phyloP scores from a whole-genome alignment of 495 filamentous ascomycete genomes.

The Chlorociboria aeruginascens region DNA sequence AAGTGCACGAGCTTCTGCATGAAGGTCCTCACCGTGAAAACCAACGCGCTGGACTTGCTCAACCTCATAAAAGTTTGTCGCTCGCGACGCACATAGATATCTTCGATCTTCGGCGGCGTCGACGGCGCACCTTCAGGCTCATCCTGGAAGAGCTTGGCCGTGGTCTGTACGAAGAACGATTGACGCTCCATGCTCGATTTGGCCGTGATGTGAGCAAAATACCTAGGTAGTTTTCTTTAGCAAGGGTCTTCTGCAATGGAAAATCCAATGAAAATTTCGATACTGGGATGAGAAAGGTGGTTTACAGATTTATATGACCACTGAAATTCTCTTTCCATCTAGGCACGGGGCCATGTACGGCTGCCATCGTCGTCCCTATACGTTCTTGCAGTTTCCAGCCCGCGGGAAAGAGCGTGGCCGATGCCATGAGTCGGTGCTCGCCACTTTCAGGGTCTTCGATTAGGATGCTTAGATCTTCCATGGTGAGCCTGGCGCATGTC shows the following conservation, averaged over 20 bases:
- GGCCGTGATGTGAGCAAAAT: constrained; percentile 34
- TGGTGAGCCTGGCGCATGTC: constrained; percentile 41
- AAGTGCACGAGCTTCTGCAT: constrained; percentile 26
- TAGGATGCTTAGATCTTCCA: constrained; percentile 47
- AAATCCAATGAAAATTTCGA: background rate
- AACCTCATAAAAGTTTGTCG: constrained; percentile 43
- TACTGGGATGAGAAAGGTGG: background rate
- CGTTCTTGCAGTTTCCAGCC: constrained; percentile 44
- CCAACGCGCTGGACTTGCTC: constrained; percentile 32
- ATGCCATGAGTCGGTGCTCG: constrained; percentile 36
- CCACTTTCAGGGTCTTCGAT: constrained; percentile 36
- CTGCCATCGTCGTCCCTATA: constrained; percentile 41
- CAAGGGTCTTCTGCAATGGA: background rate
- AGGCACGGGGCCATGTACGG: constrained; percentile 39
- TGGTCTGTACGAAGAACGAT: constrained; percentile 42
- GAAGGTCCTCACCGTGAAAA: constrained; percentile 45
- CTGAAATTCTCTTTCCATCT: constrained; percentile 42
- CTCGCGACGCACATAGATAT: constrained; percentile 40
- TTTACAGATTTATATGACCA: constrained; percentile 40
- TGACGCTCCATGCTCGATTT: constrained; percentile 38
- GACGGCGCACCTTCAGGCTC: constrained; percentile 28
- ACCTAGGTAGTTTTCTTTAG: constrained; percentile 22
- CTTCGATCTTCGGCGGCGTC: constrained; percentile 22
- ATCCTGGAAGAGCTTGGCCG: constrained; percentile 29
- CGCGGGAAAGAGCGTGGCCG: constrained; percentile 44